Percentiles rank a stretch among this genome's conserved stretches.
Evolutionary conservation across 805 yeast genomes (phyloP).

Genomic region (Kluyveromyces siamensis): DNA sequence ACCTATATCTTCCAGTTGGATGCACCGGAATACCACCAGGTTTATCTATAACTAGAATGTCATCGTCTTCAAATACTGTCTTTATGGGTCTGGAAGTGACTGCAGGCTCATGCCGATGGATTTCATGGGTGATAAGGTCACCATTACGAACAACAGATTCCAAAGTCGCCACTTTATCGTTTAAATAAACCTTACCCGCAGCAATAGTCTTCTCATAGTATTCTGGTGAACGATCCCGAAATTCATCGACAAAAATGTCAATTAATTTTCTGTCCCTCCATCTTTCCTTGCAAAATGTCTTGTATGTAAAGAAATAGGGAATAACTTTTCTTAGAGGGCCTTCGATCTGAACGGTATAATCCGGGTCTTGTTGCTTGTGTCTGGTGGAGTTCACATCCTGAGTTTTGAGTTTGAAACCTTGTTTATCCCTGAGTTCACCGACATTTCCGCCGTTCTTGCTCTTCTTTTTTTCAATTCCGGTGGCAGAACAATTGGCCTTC

Average conservation of each 20-base stretch:
- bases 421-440: constrained; percentile 17
- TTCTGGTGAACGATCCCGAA: constrained; percentile 63
- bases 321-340: constrained; percentile 61
- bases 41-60: constrained; percentile 76
- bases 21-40: constrained; percentile 95
- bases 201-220: constrained; percentile 50
- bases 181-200: constrained; percentile 68
- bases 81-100: constrained; percentile 50
- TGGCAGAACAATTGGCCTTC: neutral
- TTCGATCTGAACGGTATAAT: constrained; percentile 45
- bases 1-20: constrained; percentile 81
- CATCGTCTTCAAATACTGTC: constrained; percentile 65
- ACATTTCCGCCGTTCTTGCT: constrained; percentile 5
- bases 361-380: constrained; percentile 49
- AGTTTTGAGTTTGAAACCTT: constrained; percentile 24
- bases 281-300: constrained; percentile 83
- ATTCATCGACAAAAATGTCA: constrained; percentile 78
- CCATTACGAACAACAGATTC: constrained; percentile 72
- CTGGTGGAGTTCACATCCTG: constrained; percentile 27
- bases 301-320: constrained; percentile 83
- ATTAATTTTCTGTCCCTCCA: constrained; percentile 81
- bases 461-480: neutral
- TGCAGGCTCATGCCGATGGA: constrained; percentile 89
- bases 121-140: constrained; percentile 66
- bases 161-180: constrained; percentile 50